Percentiles rank a stretch among this genome's conserved stretches.
Conservation (phyloP, 1,284 basidiomycete species). For the Boletellus deceptivus region DNA sequence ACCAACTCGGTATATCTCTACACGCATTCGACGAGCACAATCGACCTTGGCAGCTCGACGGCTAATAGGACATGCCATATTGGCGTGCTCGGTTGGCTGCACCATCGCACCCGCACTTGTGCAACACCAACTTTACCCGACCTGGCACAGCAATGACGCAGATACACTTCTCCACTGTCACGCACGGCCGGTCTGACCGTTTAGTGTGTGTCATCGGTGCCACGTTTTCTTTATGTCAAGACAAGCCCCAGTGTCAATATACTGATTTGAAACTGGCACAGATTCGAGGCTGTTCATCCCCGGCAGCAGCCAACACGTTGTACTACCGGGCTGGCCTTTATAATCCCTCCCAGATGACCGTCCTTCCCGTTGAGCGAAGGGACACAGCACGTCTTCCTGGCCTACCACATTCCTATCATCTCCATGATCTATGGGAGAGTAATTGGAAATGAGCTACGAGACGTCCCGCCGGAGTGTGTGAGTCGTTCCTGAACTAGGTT, state of each 20-base stretch:
- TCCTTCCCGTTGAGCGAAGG: conserved; percentile 15
- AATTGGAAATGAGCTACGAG: conserved; percentile 33
- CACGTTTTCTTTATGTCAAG: conserved; percentile 31
- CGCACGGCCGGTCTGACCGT: conserved; percentile 10
- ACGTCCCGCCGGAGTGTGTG: conserved; percentile 30
- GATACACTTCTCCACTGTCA: conserved; percentile 13
- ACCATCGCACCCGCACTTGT: not conserved
- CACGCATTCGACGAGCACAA: not conserved
- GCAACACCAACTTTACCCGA: conserved; percentile 15
- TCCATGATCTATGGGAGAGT: conserved; percentile 32
- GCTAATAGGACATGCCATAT: not conserved
- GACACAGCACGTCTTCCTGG: conserved; percentile 13
- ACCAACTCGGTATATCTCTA: not conserved
- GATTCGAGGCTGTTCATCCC: conserved; percentile 29
- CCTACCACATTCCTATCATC: conserved; percentile 15
- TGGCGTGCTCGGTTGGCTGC: not conserved
- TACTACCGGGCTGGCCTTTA: conserved; percentile 22
- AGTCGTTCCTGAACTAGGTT: conserved; percentile 12
- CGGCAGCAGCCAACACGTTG: conserved; percentile 26
- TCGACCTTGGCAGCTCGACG: not conserved
- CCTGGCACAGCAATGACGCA: conserved; percentile 24
- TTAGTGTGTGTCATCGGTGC: conserved; percentile 13
- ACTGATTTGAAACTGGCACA: conserved; percentile 17
- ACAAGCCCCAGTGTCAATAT: conserved; percentile 12
- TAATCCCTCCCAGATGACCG: conserved; percentile 25